Conservation (phyloP, 805 yeast species). For the Wickerhamiella kurtzmanii region DNA sequence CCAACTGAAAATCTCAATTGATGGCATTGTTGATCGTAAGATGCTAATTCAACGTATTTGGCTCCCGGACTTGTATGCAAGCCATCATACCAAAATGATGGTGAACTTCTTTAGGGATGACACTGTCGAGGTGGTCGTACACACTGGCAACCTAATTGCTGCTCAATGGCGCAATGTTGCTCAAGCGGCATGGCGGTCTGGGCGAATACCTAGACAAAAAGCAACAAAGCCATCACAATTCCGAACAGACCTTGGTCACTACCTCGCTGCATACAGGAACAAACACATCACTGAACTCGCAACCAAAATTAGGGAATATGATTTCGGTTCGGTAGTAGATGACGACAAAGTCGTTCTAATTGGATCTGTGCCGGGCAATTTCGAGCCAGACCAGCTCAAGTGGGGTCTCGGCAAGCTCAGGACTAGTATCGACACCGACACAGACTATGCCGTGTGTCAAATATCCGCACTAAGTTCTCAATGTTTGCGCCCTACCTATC, state of each 20-base stretch:
- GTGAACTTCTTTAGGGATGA: neutral
- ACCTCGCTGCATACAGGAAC: neutral
- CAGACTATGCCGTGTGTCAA: neutral
- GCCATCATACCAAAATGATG: constrained; percentile 1
- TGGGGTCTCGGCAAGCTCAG: neutral
- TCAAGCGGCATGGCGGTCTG: constrained; percentile 1
- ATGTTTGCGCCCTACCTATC: neutral
- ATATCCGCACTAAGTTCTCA: neutral
- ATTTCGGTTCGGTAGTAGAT: neutral
- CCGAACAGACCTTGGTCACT: neutral
- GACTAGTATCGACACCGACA: neutral
- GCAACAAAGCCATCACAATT: neutral
- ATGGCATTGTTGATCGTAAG: neutral
- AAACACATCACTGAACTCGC: neutral
- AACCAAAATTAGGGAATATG: neutral
- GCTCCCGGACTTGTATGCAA: neutral
- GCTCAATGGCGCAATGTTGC: constrained; percentile 2
- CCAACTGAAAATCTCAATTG: neutral
- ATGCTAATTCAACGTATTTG: neutral
- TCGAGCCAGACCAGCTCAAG: neutral
- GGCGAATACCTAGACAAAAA: neutral
- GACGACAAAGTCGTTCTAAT: neutral
- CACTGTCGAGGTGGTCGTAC: neutral
- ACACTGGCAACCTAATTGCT: neutral
- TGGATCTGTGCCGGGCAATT: neutral